These are phyloP conservation scores for Alternaria sp. DNA, from an alignment of 2,329 filamentous ascomycete species.

Conservation along the genomic window DNA sequence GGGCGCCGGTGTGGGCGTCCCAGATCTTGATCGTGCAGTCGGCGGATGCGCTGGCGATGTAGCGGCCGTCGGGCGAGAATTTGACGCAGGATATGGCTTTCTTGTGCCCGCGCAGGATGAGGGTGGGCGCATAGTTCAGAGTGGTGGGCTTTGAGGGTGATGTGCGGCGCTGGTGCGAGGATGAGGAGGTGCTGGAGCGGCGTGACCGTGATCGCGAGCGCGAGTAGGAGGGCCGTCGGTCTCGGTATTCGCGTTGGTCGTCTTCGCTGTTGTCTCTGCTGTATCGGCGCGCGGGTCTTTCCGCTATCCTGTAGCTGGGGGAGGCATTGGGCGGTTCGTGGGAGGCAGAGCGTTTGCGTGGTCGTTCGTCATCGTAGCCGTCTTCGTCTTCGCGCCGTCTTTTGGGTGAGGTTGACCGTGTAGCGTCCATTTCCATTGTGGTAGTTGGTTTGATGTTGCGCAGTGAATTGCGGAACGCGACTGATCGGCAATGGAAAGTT, in stretches of 20 bases:
- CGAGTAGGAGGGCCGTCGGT: conserved; percentile 27
- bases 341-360: conserved; percentile 43
- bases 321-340: conserved; percentile 36
- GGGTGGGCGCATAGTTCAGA: conserved; percentile 72
- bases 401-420: conserved; percentile 35
- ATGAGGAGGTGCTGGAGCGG: conserved; percentile 23
- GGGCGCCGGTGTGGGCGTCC: conserved; percentile 76
- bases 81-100: conserved; percentile 82
- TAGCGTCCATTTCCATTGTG: conserved; percentile 22
- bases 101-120: conserved; percentile 78
- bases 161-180: conserved; percentile 31
- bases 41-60: conserved; percentile 85
- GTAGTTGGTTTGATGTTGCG: not conserved
- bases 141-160: conserved; percentile 58
- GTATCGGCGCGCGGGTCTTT: conserved; percentile 45
- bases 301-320: conserved; percentile 37
- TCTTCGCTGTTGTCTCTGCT: conserved; percentile 43
- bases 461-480: conserved; percentile 14
- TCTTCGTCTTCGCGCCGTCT: conserved; percentile 38
- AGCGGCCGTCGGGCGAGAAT: conserved; percentile 88
- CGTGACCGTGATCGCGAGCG: conserved; percentile 20
- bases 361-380: conserved; percentile 34
- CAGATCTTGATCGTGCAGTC: conserved; percentile 93
- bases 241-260: conserved; percentile 34
- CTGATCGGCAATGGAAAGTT: conserved; percentile 11